These are phyloP conservation scores for Alternaria tenuissima DNA, from an alignment of 2,329 filamentous ascomycete species.

Conservation along the genomic window DNA sequence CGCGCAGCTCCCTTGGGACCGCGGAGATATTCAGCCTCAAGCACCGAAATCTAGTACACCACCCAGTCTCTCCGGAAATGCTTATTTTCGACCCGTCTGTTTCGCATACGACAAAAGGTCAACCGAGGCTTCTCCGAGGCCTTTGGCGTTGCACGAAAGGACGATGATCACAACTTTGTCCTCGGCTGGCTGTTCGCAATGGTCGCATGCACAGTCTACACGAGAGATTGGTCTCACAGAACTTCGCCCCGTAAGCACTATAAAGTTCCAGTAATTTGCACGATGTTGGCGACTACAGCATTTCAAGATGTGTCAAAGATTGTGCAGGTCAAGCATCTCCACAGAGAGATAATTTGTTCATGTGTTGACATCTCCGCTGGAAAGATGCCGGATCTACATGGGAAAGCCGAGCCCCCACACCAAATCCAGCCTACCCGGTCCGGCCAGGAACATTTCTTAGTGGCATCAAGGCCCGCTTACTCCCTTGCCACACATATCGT, in stretches of 20 bases:
- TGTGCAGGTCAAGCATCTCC: background rate
- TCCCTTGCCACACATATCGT: constrained; percentile 17
- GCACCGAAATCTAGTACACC: background rate
- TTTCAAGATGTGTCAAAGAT: background rate
- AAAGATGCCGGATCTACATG: background rate
- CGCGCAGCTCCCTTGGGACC: constrained; percentile 4
- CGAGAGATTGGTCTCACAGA: background rate
- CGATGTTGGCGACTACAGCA: background rate
- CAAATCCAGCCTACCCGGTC: constrained; percentile 8
- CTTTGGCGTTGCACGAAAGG: background rate
- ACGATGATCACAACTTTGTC: background rate
- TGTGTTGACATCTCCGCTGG: constrained; percentile 31
- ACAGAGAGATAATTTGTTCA: constrained; percentile 1
- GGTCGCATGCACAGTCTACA: background rate
- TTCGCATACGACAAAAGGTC: constrained; percentile 1
- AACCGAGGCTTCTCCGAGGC: background rate
- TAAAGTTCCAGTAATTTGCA: background rate
- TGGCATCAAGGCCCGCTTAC: constrained; percentile 10
- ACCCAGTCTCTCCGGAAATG: background rate
- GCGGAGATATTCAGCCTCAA: constrained; percentile 26
- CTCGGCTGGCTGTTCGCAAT: background rate
- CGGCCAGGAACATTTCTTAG: constrained; percentile 24
- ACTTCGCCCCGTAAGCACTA: constrained; percentile 1
- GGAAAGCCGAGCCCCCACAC: constrained; percentile 25
- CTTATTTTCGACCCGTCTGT: background rate